These are phyloP conservation scores for Aspergillus glaucus DNA, from an alignment of 2,329 filamentous ascomycete genomes.

Conservation along the genomic window DNA sequence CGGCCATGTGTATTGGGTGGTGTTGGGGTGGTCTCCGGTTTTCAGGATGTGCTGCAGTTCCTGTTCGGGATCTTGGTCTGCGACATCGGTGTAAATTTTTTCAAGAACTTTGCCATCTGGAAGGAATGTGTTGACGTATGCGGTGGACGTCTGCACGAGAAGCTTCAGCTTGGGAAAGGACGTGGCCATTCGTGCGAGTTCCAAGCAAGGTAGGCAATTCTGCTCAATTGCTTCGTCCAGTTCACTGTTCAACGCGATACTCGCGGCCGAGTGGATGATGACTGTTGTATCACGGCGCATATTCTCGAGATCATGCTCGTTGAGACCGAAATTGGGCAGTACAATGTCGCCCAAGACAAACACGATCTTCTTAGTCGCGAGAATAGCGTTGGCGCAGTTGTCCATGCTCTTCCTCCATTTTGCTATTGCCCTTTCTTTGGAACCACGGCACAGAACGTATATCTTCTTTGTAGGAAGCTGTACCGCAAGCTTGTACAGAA, in stretches of 20 bases:
- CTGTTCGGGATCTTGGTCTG: neutral
- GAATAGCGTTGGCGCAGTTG: slow-evolving; percentile 12
- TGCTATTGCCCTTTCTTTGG: slow-evolving; percentile 4
- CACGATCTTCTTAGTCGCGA: slow-evolving; percentile 12
- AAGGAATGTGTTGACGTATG: slow-evolving; percentile 9
- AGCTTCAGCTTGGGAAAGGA: slow-evolving; percentile 4
- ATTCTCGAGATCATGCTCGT: neutral
- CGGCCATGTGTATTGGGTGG: slow-evolving; percentile 7
- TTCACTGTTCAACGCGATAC: slow-evolving; percentile 9
- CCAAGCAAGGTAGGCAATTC: slow-evolving; percentile 8
- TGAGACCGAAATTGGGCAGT: slow-evolving; percentile 7
- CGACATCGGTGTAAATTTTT: slow-evolving; percentile 1
- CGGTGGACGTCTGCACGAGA: slow-evolving; percentile 12
- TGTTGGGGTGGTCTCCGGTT: slow-evolving; percentile 5
- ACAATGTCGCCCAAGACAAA: slow-evolving; percentile 14
- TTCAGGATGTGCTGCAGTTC: slow-evolving; percentile 6
- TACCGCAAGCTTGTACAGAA: slow-evolving; percentile 13
- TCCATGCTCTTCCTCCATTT: slow-evolving; percentile 13
- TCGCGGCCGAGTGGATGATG: slow-evolving; percentile 13
- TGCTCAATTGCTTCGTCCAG: slow-evolving; percentile 6
- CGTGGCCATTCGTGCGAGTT: slow-evolving; percentile 1
- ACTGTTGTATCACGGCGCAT: slow-evolving; percentile 9
- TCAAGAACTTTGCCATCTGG: slow-evolving; percentile 5
- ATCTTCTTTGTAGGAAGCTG: slow-evolving; percentile 12
- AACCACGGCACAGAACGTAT: slow-evolving; percentile 9